A percentile compares a stretch with the other conserved stretches of the same genome.
Evolutionary conservation across 2,329 filamentous ascomycete species (phyloP).

Genomic region (Colletotrichum trifolii): DNA sequence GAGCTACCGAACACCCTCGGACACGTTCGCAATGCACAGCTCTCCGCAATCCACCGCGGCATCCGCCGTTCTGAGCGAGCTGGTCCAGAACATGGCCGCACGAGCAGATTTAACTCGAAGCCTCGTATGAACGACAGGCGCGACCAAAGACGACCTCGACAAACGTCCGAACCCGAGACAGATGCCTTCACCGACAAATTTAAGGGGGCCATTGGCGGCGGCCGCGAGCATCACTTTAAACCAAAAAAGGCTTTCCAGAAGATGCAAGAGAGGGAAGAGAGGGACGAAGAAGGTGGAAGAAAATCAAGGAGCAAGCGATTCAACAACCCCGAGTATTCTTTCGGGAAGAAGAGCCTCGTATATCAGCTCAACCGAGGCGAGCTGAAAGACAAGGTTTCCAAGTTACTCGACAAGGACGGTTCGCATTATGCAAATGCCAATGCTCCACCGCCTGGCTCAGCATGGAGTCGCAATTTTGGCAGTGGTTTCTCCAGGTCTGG

Average conservation of each 20-base stretch:
- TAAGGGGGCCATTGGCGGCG: slow-evolving; percentile 15
- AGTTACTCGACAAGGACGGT: slow-evolving; percentile 31
- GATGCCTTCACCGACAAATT: slow-evolving; percentile 28
- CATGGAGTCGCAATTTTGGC: slow-evolving; percentile 10
- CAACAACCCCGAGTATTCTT: slow-evolving; percentile 57
- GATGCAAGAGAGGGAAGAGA: slow-evolving; percentile 47
- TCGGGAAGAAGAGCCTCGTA: slow-evolving; percentile 67
- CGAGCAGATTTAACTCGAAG: slow-evolving; percentile 1
- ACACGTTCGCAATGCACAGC: slow-evolving; percentile 40
- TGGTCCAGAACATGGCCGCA: slow-evolving; percentile 4
- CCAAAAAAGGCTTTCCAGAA: slow-evolving; percentile 65
- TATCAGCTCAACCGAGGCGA: slow-evolving; percentile 63
- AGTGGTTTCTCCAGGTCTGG: background rate
- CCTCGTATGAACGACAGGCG: slow-evolving; percentile 38
- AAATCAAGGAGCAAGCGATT: slow-evolving; percentile 64
- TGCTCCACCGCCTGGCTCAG: slow-evolving; percentile 6
- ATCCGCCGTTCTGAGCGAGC: slow-evolving; percentile 62
- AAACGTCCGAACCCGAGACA: background rate
- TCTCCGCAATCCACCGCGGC: slow-evolving; percentile 77
- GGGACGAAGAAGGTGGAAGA: slow-evolving; percentile 46
- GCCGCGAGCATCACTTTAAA: slow-evolving; percentile 47
- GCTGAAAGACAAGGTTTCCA: slow-evolving; percentile 45
- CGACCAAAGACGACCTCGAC: background rate
- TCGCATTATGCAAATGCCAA: background rate
- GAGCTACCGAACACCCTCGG: slow-evolving; percentile 1